Evolutionary conservation across 2,329 filamentous ascomycete species (phyloP).

Genomic region (Metarhizium album): DNA sequence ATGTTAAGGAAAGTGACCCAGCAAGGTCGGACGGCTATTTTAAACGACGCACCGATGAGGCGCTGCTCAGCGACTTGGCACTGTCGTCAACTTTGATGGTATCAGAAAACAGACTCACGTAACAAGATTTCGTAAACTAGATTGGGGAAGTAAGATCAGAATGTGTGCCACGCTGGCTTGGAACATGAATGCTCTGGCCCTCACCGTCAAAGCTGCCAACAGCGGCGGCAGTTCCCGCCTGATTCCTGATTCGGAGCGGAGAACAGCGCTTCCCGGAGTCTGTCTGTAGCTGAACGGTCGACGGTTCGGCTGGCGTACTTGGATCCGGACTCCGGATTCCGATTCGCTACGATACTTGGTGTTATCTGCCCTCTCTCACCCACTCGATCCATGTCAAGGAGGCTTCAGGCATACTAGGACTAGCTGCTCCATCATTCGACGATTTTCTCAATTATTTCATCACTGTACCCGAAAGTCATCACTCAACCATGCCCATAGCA

Average conservation of each 20-base stretch:
- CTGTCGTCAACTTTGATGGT: neutral
- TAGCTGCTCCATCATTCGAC: too few relatives aligned
- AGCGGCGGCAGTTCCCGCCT: neutral
- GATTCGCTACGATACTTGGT: too few relatives aligned
- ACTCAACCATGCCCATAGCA: too few relatives aligned
- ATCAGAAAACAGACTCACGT: neutral
- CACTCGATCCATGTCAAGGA: too few relatives aligned
- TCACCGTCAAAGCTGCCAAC: neutral
- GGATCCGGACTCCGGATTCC: too few relatives aligned
- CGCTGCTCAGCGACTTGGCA: neutral
- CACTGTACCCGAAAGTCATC: too few relatives aligned
- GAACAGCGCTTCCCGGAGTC: constrained; percentile 10
- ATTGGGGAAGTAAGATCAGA: neutral
- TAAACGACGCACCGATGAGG: neutral
- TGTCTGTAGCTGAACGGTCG: too few relatives aligned
- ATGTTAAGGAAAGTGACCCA: neutral
- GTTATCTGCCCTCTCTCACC: too few relatives aligned
- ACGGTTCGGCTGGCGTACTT: too few relatives aligned
- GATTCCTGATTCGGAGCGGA: neutral
- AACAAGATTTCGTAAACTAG: neutral
- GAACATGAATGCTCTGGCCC: neutral
- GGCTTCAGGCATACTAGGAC: too few relatives aligned
- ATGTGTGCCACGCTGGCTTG: neutral
- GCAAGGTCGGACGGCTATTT: neutral
- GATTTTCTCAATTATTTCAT: too few relatives aligned